Conservation (phyloP, 2,329 filamentous ascomycete species). For the Penicillium janthinellum region DNA sequence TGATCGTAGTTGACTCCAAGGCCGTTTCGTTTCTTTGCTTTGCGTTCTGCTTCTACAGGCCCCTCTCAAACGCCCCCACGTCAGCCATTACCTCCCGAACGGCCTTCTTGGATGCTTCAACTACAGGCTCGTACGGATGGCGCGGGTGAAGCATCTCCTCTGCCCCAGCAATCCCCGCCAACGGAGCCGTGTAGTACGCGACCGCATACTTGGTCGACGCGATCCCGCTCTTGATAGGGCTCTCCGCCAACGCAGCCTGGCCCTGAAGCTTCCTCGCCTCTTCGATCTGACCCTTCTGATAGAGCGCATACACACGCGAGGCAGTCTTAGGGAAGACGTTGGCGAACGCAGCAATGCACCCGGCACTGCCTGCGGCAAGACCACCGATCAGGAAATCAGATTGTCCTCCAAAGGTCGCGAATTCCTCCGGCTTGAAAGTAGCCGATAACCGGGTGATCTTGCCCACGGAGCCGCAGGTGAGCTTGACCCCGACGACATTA, state of each 20-base stretch:
- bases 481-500: slow-evolving; percentile 64
- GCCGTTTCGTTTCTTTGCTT: neutral
- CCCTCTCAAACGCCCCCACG: slow-evolving; percentile 23
- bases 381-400: slow-evolving; percentile 67
- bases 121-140: slow-evolving; percentile 29
- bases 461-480: slow-evolving; percentile 64
- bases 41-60: slow-evolving; percentile 5
- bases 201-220: slow-evolving; percentile 70
- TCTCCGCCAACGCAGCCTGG: slow-evolving; percentile 66
- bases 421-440: slow-evolving; percentile 55
- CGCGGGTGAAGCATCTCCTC: neutral
- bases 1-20: neutral
- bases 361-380: slow-evolving; percentile 55
- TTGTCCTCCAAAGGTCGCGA: slow-evolving; percentile 71
- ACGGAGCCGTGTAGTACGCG: slow-evolving; percentile 59
- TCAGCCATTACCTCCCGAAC: slow-evolving; percentile 37
- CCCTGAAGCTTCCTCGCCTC: slow-evolving; percentile 64
- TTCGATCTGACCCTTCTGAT: slow-evolving; percentile 56
- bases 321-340: slow-evolving; percentile 61
- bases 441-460: slow-evolving; percentile 60
- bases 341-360: slow-evolving; percentile 60
- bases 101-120: slow-evolving; percentile 46
- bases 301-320: slow-evolving; percentile 63
- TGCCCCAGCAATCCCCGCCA: slow-evolving; percentile 55
- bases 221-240: slow-evolving; percentile 66